These are phyloP conservation scores for Aspergillus pseudoglaucus DNA, from an alignment of 2,329 filamentous ascomycete species.

Conservation along the genomic window DNA sequence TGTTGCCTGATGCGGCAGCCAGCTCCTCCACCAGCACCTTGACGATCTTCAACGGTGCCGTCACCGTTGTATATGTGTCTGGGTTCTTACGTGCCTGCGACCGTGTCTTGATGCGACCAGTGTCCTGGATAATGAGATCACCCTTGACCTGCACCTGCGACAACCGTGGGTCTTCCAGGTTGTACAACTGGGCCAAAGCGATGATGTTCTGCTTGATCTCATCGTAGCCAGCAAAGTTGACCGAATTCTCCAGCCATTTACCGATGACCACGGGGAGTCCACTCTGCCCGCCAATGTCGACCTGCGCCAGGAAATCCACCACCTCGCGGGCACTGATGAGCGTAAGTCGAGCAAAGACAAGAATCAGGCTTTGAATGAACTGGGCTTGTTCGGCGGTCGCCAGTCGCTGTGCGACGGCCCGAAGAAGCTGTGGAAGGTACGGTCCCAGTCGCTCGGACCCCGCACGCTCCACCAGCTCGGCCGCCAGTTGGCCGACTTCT, in stretches of 20 bases:
- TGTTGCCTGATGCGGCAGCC: constrained; percentile 64
- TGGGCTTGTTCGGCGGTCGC: constrained; percentile 74
- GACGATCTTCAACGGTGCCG: constrained; percentile 87
- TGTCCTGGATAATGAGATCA: constrained; percentile 74
- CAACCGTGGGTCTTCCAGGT: constrained; percentile 74
- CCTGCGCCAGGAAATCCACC: constrained; percentile 80
- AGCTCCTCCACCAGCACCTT: constrained; percentile 95
- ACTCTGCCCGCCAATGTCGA: constrained; percentile 66
- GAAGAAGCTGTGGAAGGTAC: constrained; percentile 79
- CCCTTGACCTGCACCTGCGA: constrained; percentile 79
- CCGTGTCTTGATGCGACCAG: constrained; percentile 84
- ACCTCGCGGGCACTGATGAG: constrained; percentile 81
- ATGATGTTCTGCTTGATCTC: constrained; percentile 96
- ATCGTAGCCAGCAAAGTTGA: constrained; percentile 96
- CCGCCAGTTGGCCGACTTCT: constrained; percentile 91
- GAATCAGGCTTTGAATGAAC: constrained; percentile 91
- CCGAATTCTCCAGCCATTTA: constrained; percentile 96
- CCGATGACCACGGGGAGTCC: constrained; percentile 83
- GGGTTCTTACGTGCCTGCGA: constrained; percentile 85
- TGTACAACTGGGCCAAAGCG: constrained; percentile 84
- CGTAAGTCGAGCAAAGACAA: constrained; percentile 88
- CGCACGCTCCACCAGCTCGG: constrained; percentile 91
- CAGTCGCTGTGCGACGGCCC: constrained; percentile 79
- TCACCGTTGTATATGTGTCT: constrained; percentile 80
- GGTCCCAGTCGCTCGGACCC: constrained; percentile 85